Conservation (phyloP, 768 basidiomycete species). For the Cantharellus cinnabarinus region DNA sequence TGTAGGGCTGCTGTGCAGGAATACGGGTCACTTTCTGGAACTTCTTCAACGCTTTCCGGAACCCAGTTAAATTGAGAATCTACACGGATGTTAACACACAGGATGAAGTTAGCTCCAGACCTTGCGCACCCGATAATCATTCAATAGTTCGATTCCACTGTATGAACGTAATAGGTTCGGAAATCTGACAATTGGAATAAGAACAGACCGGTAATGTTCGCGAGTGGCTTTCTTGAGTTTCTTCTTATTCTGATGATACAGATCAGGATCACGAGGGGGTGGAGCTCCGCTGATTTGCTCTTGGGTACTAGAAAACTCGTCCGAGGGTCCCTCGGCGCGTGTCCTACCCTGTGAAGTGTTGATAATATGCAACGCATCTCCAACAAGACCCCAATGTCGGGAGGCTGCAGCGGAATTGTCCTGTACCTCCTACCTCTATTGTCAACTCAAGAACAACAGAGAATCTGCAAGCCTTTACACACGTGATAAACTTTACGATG, state of each 20-base stretch:
- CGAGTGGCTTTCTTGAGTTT: slow-evolving; percentile 63
- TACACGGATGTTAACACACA: slow-evolving; percentile 13
- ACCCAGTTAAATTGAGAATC: slow-evolving; percentile 78
- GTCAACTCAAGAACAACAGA: slow-evolving; percentile 7
- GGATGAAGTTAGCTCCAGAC: not conserved
- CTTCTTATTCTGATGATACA: slow-evolving; percentile 70
- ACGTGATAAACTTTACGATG: slow-evolving; percentile 45
- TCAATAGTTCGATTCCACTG: slow-evolving; percentile 64
- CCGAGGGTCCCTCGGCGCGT: no score
- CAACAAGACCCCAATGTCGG: not conserved
- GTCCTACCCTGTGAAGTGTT: no score
- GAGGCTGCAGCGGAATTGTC: not conserved
- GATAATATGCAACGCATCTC: not conserved
- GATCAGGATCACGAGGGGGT: slow-evolving; percentile 33
- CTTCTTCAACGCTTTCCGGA: slow-evolving; percentile 70
- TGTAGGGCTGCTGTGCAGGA: slow-evolving; percentile 54
- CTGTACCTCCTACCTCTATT: not conserved
- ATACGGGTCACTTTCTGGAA: slow-evolving; percentile 69
- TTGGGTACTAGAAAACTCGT: no score
- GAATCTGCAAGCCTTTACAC: slow-evolving; percentile 6
- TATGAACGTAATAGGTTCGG: not conserved
- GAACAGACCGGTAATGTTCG: slow-evolving; percentile 56
- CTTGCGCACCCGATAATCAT: slow-evolving; percentile 60
- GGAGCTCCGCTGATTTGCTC: no score
- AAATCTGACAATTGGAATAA: not conserved